Evolutionary conservation across 2,329 filamentous ascomycete genomes (phyloP).

Genomic region (Fusarium nisikadoi): DNA sequence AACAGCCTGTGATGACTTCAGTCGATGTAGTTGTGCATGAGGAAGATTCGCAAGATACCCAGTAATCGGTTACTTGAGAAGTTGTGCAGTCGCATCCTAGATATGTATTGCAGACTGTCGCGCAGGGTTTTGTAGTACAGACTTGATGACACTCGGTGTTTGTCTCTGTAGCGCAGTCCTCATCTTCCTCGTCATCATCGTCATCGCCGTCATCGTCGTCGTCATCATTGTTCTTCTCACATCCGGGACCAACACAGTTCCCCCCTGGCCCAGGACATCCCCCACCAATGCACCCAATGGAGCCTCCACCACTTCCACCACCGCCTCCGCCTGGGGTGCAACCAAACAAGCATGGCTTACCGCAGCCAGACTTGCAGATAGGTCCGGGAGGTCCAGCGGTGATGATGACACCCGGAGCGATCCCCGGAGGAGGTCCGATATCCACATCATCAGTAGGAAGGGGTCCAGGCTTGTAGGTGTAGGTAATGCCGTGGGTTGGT

Average conservation of each 20-base stretch:
- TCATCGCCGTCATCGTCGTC: neutral
- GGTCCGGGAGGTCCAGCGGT: conserved; percentile 3
- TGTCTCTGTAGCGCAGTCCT: conserved; percentile 20
- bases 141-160: conserved; percentile 24
- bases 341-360: conserved; percentile 4
- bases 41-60: conserved; percentile 13
- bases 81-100: conserved; percentile 21
- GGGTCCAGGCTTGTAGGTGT: conserved; percentile 13
- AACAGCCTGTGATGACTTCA: conserved; percentile 13
- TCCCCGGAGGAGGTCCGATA: conserved; percentile 12
- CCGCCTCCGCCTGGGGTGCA: conserved; percentile 6
- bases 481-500: conserved; percentile 12
- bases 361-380: conserved; percentile 14
- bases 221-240: neutral
- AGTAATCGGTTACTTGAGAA: conserved; percentile 16
- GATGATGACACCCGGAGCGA: conserved; percentile 10
- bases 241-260: conserved; percentile 15
- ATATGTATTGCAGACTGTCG: conserved; percentile 20
- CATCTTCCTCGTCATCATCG: conserved; percentile 6
- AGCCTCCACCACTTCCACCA: conserved; percentile 7
- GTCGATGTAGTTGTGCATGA: conserved; percentile 9
- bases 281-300: conserved; percentile 1
- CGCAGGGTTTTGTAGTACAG: conserved; percentile 12
- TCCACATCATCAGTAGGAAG: conserved; percentile 7
- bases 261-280: conserved; percentile 13